Evolutionary conservation across 768 basidiomycete species (phyloP).

Genomic region (Tephrocybe sp.): DNA sequence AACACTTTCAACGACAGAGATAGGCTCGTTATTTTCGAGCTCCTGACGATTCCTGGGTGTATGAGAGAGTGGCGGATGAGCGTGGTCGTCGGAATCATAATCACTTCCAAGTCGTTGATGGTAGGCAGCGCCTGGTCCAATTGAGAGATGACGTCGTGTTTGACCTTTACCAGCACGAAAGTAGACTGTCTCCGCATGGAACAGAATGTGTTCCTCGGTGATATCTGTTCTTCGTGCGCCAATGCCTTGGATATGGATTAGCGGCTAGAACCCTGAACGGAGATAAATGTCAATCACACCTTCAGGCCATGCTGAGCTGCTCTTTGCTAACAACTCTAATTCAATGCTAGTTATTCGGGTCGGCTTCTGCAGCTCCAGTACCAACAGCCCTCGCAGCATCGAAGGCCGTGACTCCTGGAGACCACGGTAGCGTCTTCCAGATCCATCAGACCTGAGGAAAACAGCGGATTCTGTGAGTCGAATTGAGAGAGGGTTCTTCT

Average conservation of each 20-base stretch:
- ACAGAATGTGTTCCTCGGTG: conserved; percentile 73
- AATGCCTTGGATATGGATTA: conserved; percentile 37
- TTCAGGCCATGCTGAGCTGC: conserved; percentile 80
- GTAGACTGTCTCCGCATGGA: conserved; percentile 67
- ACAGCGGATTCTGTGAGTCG: conserved; percentile 73
- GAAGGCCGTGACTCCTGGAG: conserved; percentile 37
- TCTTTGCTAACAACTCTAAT: conserved; percentile 71
- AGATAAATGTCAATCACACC: conserved; percentile 41
- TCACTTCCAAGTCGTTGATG: conserved; percentile 24
- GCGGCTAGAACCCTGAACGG: not conserved
- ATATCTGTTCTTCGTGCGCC: conserved; percentile 75
- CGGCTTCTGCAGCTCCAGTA: conserved; percentile 60
- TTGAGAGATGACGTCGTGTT: conserved; percentile 35
- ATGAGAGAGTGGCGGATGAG: conserved; percentile 13
- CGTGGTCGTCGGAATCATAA: conserved; percentile 22
- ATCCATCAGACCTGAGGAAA: conserved; percentile 54
- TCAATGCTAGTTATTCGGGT: conserved; percentile 86
- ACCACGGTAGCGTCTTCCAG: conserved; percentile 28
- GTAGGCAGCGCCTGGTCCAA: conserved; percentile 45
- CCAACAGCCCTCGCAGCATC: conserved; percentile 62
- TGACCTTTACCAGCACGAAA: conserved; percentile 56
- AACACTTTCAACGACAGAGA: not conserved
- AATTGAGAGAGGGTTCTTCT: conserved; percentile 49
- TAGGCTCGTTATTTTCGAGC: conserved; percentile 6
- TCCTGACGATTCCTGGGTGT: conserved; percentile 11